A percentile compares a stretch with the other conserved stretches of the same genome.
phyloP scores from a whole-genome alignment of 805 yeast species.

The Torulaspora microellipsoides region DNA sequence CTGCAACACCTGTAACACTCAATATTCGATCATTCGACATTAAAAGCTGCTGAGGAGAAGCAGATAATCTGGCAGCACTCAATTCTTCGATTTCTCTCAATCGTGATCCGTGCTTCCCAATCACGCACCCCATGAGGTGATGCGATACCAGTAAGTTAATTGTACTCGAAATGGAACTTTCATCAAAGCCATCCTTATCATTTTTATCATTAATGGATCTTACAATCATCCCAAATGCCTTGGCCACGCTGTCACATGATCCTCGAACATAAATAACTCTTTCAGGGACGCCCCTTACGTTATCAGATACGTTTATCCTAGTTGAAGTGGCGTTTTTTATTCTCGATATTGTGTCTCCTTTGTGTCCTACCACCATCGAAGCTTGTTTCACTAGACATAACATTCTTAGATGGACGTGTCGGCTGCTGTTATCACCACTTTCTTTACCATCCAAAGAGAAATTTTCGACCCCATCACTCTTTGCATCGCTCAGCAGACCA shows the following conservation, averaged over 20 bases:
- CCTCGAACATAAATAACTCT: conserved; percentile 73
- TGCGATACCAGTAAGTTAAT: conserved; percentile 69
- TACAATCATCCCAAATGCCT: conserved; percentile 71
- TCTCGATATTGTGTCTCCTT: conserved; percentile 67
- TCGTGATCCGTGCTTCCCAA: conserved; percentile 70
- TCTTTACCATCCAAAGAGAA: conserved; percentile 33
- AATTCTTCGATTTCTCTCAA: conserved; percentile 77
- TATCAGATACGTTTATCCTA: conserved; percentile 67
- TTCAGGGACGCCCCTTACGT: conserved; percentile 65
- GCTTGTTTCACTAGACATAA: conserved; percentile 73
- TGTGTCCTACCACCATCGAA: conserved; percentile 68
- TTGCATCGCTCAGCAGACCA: conserved; percentile 8
- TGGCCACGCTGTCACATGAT: conserved; percentile 70
- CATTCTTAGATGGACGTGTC: conserved; percentile 67
- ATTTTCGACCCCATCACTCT: neutral
- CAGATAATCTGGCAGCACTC: conserved; percentile 72
- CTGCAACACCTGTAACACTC: conserved; percentile 72
- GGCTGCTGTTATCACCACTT: conserved; percentile 37
- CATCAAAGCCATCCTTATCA: conserved; percentile 48
- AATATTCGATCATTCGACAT: conserved; percentile 73
- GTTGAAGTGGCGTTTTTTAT: conserved; percentile 61
- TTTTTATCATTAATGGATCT: conserved; percentile 50
- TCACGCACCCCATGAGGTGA: conserved; percentile 72
- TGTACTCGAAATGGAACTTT: conserved; percentile 49
- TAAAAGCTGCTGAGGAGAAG: conserved; percentile 68